A percentile compares a stretch with the other conserved stretches of the same genome.
Evolutionary conservation across 768 basidiomycete species (phyloP).

Genomic region (Boletus rubescentipes): DNA sequence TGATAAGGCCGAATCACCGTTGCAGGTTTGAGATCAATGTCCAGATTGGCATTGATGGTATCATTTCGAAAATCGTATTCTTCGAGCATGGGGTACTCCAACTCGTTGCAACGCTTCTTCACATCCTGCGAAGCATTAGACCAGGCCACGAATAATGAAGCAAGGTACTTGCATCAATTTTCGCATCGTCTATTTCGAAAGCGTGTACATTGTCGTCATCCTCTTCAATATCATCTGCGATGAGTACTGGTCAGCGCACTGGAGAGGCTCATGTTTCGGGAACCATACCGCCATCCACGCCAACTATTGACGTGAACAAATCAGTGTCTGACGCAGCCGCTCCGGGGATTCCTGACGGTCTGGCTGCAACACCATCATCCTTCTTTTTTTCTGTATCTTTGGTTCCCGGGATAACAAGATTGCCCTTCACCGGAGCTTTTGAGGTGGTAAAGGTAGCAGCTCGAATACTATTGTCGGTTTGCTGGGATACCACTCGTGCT

Average conservation of each 20-base stretch:
- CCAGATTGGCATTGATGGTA: constrained; percentile 91
- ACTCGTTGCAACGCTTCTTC: constrained; percentile 93
- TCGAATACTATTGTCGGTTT: constrained; percentile 72
- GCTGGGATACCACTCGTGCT: constrained; percentile 71
- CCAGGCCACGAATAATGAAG: not conserved
- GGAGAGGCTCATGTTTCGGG: not conserved
- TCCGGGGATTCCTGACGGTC: constrained; percentile 29
- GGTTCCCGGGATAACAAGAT: constrained; percentile 84
- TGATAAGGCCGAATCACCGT: constrained; percentile 98
- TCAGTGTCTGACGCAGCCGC: constrained; percentile 58
- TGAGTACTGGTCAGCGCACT: not conserved
- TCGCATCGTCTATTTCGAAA: constrained; percentile 91
- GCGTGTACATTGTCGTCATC: constrained; percentile 97
- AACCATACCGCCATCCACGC: constrained; percentile 78
- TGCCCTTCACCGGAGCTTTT: constrained; percentile 81
- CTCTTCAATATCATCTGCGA: constrained; percentile 90
- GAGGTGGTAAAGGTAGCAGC: constrained; percentile 74
- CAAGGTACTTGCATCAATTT: constrained; percentile 75
- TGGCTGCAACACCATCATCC: constrained; percentile 48
- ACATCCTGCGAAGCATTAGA: constrained; percentile 63
- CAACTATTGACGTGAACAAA: constrained; percentile 94
- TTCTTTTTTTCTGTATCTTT: constrained; percentile 71
- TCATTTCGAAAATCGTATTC: constrained; percentile 99
- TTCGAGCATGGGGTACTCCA: constrained; percentile 97
- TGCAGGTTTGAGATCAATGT: constrained; percentile 97